Evolutionary conservation across 768 basidiomycete genomes (phyloP), one percentile per base, ranked within the genome.

Genomic region (Tulasnella sp.): DNA sequence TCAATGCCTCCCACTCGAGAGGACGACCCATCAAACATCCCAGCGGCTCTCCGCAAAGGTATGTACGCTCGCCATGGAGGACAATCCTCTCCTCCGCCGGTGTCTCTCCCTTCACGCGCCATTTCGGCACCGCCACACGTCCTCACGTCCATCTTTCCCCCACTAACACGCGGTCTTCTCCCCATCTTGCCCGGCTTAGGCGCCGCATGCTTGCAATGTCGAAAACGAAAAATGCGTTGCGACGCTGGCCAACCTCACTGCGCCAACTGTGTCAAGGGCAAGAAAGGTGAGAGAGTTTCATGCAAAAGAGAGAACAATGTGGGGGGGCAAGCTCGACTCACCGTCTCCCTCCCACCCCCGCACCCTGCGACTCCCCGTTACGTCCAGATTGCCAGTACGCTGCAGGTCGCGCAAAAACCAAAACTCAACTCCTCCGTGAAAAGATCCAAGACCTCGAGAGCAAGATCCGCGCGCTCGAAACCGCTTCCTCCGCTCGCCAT

Each of bases 201-300:
- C 39, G 78, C 78, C 36, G 78, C 78, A 73, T 79, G 78, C 46
- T 68, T 79, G 27, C 78, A 71, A 39, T 79, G 78, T 34, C 71
- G 78, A 34, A 79, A 79, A 40, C 38, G 78, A 52, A 79, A 79
- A 48, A 79, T 79, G 78, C 62, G 71, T 39, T 79, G 78, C 46
- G 78, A 79, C 52, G 78, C 78, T 24, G 78, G 78, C 12, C 78
- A 79, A 73, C 78, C 78, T 31, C 78, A 79, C 7, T 79, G 78
- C 71, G 71, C 78, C n/a, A 79, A 79, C 78, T 79, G 78, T 31
- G 78, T 79, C 31, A 79, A 79, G 71, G 78, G 78, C 40, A 79
- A 79, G 71, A 79, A 79, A 79, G 78, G 78, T 79, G 68, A 39
- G 76, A 14, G 1, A 16, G 4, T 1, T 31, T 34, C 62, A 16